phyloP scores from a whole-genome alignment of 345 rosid species.

The Euclidium syriacum region DNA sequence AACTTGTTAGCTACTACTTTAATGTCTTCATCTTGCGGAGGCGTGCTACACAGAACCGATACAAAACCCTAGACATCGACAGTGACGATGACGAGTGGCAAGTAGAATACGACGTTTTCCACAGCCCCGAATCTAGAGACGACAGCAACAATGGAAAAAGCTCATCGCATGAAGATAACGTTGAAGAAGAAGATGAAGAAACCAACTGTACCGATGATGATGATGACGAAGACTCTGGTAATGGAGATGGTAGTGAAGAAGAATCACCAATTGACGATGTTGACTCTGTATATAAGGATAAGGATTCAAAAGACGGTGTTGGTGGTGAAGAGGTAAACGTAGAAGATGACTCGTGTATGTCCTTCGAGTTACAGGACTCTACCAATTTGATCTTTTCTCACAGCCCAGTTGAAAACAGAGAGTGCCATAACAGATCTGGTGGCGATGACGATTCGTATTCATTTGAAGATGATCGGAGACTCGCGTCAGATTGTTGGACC shows the following conservation, averaged over 20 bases:
- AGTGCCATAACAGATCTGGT: conserved; percentile 22
- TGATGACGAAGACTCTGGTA: too few relatives aligned
- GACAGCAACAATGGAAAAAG: conserved; percentile 25
- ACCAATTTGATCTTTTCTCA: conserved; percentile 22
- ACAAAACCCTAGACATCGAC: conserved; percentile 41
- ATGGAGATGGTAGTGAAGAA: background rate
- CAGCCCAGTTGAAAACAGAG: conserved; percentile 9
- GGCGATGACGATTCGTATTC: conserved; percentile 34
- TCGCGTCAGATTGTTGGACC: conserved; percentile 28
- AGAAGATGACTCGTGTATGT: conserved; percentile 47
- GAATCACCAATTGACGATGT: background rate
- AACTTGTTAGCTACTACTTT: conserved; percentile 79
- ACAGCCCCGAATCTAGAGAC: conserved; percentile 28
- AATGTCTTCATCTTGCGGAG: conserved; percentile 65
- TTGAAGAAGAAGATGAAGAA: conserved; percentile 19
- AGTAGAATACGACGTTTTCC: conserved; percentile 18
- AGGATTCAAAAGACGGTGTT: conserved; percentile 12
- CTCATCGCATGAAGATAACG: conserved; percentile 24
- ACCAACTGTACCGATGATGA: conserved; percentile 26
- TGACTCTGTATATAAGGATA: conserved; percentile 16
- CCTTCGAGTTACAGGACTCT: conserved; percentile 48
- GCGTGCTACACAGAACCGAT: conserved; percentile 73
- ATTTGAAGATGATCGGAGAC: conserved; percentile 39
- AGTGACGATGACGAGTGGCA: conserved; percentile 88
- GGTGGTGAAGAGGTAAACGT: conserved; percentile 11